These are phyloP conservation scores for Solanum ahanhuiri DNA, from an alignment of 257 asterid genomes.

Conservation along the genomic window DNA sequence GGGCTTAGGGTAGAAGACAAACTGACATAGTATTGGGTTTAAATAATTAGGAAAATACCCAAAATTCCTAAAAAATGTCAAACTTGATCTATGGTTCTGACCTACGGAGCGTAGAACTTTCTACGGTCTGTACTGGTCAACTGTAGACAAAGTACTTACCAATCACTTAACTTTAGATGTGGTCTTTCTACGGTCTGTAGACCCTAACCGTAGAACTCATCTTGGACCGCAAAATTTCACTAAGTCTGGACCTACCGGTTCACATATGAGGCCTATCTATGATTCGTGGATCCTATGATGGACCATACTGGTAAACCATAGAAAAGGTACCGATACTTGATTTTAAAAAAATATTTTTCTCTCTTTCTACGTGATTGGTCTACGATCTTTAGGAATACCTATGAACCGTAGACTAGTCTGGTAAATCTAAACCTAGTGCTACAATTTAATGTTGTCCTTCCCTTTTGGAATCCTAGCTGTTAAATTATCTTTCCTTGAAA, in stretches of 20 bases:
- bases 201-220: too few species aligned
- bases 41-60: too few species aligned
- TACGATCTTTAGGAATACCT: background rate
- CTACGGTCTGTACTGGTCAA: too few species aligned
- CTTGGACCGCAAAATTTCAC: background rate
- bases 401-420: background rate
- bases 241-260: background rate
- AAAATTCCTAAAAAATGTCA: background rate
- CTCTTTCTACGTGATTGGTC: background rate
- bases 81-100: background rate
- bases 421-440: too few species aligned
- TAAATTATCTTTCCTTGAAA: too few species aligned
- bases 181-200: background rate
- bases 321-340: background rate
- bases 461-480: background rate
- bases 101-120: too few species aligned
- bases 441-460: background rate
- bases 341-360: too few species aligned
- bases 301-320: background rate
- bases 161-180: background rate
- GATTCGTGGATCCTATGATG: background rate
- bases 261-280: background rate
- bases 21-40: background rate
- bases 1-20: background rate
- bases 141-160: background rate